A percentile compares a stretch with the other conserved stretches of the same genome.
Evolutionary conservation across 176 grass and related monocot species (phyloP).

Genomic region (Rhipidocladum racemiflorum): DNA sequence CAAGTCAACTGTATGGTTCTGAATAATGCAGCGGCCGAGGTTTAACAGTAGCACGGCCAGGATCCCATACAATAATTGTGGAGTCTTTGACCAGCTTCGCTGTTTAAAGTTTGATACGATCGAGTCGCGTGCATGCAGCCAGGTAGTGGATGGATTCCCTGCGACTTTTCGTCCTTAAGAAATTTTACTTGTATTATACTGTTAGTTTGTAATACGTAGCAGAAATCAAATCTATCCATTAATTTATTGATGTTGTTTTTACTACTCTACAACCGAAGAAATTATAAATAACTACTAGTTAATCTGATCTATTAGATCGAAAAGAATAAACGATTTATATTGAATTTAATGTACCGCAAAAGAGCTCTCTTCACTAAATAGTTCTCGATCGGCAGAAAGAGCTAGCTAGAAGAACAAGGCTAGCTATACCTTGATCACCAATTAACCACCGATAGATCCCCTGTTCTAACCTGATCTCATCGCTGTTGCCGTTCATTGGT

Average conservation of each 20-base stretch:
- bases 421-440: neutral
- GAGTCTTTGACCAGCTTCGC: slow-evolving; percentile 26
- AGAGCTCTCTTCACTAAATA: neutral
- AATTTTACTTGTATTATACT: too few species aligned
- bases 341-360: too few species aligned
- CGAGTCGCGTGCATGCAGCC: neutral
- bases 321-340: too few species aligned
- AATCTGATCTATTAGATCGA: too few species aligned
- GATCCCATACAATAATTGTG: slow-evolving; percentile 27
- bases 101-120: slow-evolving; percentile 3
- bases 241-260: too few species aligned
- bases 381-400: slow-evolving; percentile 16
- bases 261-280: too few species aligned
- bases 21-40: neutral
- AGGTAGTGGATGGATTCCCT: slow-evolving; percentile 2
- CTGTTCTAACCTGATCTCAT: neutral
- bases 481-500: neutral
- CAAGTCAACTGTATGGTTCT: neutral
- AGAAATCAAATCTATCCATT: too few species aligned
- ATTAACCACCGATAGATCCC: neutral
- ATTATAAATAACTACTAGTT: too few species aligned
- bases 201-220: too few species aligned
- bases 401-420: slow-evolving; percentile 14
- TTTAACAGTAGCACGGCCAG: neutral
- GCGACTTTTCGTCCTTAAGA: neutral